These are phyloP conservation scores for Erigeron canadensis DNA, from an alignment of 129 eudicot genomes.

Conservation along the genomic window DNA sequence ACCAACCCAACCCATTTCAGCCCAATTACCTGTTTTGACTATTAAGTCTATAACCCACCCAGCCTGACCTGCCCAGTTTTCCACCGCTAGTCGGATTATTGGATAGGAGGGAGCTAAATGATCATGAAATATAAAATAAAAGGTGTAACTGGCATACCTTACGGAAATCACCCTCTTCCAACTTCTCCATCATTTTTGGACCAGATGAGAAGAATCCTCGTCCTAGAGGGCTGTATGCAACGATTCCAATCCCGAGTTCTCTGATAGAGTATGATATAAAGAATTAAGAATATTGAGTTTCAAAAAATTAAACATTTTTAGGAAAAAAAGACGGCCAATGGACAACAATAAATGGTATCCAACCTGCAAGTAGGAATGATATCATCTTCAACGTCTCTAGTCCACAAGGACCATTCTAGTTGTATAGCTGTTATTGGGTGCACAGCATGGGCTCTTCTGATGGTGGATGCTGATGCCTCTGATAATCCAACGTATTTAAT, in stretches of 20 bases:
- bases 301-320: too few species aligned
- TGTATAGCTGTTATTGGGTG: constrained; percentile 40
- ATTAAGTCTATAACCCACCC: not conserved
- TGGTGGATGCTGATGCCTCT: constrained; percentile 68
- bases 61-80: not conserved
- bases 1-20: not conserved
- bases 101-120: not conserved
- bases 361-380: too few species aligned
- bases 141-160: not conserved
- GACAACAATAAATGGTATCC: too few species aligned
- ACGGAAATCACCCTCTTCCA: not conserved
- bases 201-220: not conserved
- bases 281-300: too few species aligned
- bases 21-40: not conserved
- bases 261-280: not conserved
- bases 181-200: not conserved
- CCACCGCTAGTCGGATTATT: not conserved
- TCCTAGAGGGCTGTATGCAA: not conserved
- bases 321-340: too few species aligned
- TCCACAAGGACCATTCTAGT: too few species aligned
- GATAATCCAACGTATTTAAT: constrained; percentile 67
- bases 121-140: not conserved
- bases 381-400: too few species aligned
- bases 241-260: not conserved
- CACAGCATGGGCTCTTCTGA: constrained; percentile 75